Conservation (phyloP, 164 flowering plant genomes). For the Berberis thunbergii region DNA sequence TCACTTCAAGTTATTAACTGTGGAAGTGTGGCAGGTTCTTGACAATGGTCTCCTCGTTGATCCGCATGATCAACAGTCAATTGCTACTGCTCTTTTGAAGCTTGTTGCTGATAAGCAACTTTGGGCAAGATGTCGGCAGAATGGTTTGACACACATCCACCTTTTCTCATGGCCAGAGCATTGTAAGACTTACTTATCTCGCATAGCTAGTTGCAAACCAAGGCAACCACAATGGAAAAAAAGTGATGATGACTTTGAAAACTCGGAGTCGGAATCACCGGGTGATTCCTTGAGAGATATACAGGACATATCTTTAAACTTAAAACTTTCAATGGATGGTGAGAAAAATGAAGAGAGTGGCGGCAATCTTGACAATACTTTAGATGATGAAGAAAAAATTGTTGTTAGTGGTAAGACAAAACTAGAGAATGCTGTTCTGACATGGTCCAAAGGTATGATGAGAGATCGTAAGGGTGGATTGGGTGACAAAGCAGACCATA, state of each 20-base stretch:
- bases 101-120: conserved; percentile 93
- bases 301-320: conserved; percentile 76
- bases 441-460: conserved; percentile 53
- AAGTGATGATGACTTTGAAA: conserved; percentile 38
- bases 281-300: conserved; percentile 87
- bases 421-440: conserved; percentile 59
- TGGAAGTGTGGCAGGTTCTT: conserved; percentile 51
- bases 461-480: conserved; percentile 31
- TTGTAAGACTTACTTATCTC: conserved; percentile 76
- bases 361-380: conserved; percentile 27
- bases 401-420: conserved; percentile 35
- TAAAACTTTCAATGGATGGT: conserved; percentile 80
- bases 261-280: conserved; percentile 67
- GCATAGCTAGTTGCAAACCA: conserved; percentile 74
- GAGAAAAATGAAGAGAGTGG: conserved; percentile 52
- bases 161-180: conserved; percentile 99
- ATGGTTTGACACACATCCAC: conserved; percentile 91
- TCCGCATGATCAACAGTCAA: conserved; percentile 92
- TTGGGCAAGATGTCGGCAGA: conserved; percentile 80
- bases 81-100: conserved; percentile 90
- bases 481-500: conserved; percentile 41
- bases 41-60: conserved; percentile 95
- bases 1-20: not conserved
- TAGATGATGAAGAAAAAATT: conserved; percentile 33
- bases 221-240: conserved; percentile 89